Base-by-base conservation (phyloP, 176 grass and related monocot species). In the Triticum turgidum region DNA sequence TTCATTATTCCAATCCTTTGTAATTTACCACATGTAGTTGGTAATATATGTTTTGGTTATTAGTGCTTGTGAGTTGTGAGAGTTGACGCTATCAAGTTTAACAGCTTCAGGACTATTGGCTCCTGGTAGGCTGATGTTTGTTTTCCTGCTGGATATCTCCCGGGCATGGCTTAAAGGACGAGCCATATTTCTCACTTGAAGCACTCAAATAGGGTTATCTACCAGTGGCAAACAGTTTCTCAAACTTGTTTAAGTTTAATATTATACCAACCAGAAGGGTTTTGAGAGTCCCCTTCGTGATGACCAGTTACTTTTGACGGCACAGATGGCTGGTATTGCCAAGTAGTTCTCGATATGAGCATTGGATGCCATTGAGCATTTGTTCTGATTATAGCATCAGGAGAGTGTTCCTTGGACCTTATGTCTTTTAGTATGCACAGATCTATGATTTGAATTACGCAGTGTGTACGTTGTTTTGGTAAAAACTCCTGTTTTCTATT, bases 21-120 rank as follows among this genome's bases (percentile, higher is more conserved):
- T 59, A 59, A 27, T 67, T 45, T 35, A 20, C 33, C 61, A 82
- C 15, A 25, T 82, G 44, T 82, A 41, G 62, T 34, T 30, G 24
- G 62, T 34, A 77, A 66, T 82, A 35, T 65, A 88, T 41, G 71
- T 56, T 37, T 61, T 61, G 49, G 39, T 56, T 11, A 45, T 22
- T 9, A 52, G n/a, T 27, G 20, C 78, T 73, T 73, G 15, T 70
- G 67, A 70, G 33, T 64, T 32, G 15, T 65, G 58, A 17, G 39
- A 81, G 21, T 64, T 87, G 64, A 65, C 65, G 7, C 18, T 44
- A 82, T 81, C 14, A 52, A 72, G 14, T 65, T 80, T 63, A 86
- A 66, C 65, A 80, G 11, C 27, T 54, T 25, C 7, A 65, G 21
- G 34, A 47, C 71, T 27, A 27, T 24, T 2, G 12, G 22, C 17